Evolutionary conservation across 805 yeast species (phyloP).

Genomic region (Starmerella bombi): DNA sequence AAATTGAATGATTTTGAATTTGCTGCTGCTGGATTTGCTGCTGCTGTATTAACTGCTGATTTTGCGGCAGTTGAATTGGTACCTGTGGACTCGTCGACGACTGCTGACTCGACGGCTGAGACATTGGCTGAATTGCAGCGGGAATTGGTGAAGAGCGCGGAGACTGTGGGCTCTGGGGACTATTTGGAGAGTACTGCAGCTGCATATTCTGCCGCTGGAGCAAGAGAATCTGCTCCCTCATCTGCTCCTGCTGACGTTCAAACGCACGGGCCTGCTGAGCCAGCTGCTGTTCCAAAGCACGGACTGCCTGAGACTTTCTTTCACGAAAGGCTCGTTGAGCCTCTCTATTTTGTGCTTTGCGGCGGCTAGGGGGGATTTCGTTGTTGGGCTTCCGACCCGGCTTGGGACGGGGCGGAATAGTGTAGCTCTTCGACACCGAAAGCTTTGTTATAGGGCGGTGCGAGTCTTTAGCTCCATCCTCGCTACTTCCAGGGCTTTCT

Average conservation of each 20-base stretch:
- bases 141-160: not conserved
- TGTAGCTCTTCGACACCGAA: slow-evolving; percentile 64
- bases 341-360: slow-evolving; percentile 52
- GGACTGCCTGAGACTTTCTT: slow-evolving; percentile 51
- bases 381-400: slow-evolving; percentile 45
- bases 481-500: not conserved
- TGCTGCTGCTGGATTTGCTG: not conserved
- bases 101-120: not conserved
- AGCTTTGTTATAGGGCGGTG: slow-evolving; percentile 17
- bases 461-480: not conserved
- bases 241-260: slow-evolving; percentile 61
- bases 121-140: not conserved
- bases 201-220: slow-evolving; percentile 48
- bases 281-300: slow-evolving; percentile 70
- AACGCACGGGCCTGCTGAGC: slow-evolving; percentile 70
- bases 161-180: not conserved
- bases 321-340: slow-evolving; percentile 74
- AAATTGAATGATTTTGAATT: not conserved
- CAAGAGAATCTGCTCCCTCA: slow-evolving; percentile 55
- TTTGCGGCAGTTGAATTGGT: too few relatives aligned
- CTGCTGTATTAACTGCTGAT: not conserved
- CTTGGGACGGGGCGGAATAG: slow-evolving; percentile 72
- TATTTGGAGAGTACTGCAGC: not conserved
- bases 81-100: too few relatives aligned
- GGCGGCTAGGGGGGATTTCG: slow-evolving; percentile 61